These are phyloP conservation scores for Aspergillus floridensis DNA, from an alignment of 2,329 filamentous ascomycete genomes.

Conservation along the genomic window DNA sequence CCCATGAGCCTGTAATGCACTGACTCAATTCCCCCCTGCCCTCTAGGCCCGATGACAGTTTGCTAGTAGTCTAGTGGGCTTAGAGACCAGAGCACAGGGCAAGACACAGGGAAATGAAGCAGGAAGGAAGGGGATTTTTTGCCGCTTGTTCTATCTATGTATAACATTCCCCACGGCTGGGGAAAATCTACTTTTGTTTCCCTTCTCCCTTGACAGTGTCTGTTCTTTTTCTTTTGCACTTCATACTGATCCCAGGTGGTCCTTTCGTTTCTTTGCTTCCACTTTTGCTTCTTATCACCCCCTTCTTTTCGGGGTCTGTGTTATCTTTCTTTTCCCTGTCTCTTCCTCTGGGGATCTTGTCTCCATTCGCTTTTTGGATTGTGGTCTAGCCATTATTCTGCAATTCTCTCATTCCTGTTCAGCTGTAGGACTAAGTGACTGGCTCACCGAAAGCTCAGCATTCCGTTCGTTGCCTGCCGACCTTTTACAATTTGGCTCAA, in stretches of 20 bases:
- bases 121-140: not conserved
- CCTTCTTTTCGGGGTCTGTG: slow-evolving; percentile 2
- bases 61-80: not conserved
- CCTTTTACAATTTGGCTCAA: not conserved
- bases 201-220: not conserved
- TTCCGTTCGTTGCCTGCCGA: slow-evolving; percentile 17
- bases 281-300: slow-evolving; percentile 7
- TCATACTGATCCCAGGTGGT: not conserved
- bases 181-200: not conserved
- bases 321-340: not conserved
- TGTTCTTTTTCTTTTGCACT: slow-evolving; percentile 8
- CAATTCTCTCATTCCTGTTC: not conserved
- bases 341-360: not conserved
- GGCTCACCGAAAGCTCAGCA: slow-evolving; percentile 10
- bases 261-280: slow-evolving; percentile 1
- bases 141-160: not conserved
- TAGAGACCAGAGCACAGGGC: not conserved
- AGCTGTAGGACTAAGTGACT: slow-evolving; percentile 8
- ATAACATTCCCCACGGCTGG: slow-evolving; percentile 3
- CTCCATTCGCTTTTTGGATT: not conserved
- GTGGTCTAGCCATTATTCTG: not conserved
- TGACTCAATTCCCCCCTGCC: not conserved
- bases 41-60: not conserved
- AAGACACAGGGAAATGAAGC: not conserved
- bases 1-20: not conserved